A percentile compares a stretch with the other conserved stretches of the same genome.
Evolutionary conservation across 306 rosid species (phyloP).

Genomic region (Malus sieversii): DNA sequence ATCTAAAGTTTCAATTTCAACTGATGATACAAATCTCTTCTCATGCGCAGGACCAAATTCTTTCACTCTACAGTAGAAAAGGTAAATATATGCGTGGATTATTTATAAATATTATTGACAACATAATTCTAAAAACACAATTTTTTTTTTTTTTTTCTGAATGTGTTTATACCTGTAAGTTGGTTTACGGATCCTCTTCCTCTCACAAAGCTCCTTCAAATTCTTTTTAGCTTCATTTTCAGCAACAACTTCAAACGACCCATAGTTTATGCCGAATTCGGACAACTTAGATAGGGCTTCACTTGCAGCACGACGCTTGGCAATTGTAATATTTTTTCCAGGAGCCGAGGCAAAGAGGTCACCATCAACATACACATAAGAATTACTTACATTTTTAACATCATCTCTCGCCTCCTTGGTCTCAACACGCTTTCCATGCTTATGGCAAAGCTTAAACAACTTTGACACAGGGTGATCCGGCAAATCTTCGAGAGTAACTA

Average conservation of each 20-base stretch:
- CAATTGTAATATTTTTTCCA: constrained; percentile 39
- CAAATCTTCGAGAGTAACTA: constrained; percentile 41
- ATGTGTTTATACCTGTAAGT: constrained; percentile 33
- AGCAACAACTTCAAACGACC: not conserved
- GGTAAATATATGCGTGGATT: not conserved
- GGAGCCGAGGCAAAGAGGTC: constrained; percentile 35
- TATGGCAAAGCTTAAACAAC: constrained; percentile 55
- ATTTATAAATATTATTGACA: not conserved
- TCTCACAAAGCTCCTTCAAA: constrained; percentile 36
- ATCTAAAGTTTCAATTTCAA: constrained; percentile 23
- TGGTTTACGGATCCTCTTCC: constrained; percentile 51
- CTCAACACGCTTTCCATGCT: constrained; percentile 45
- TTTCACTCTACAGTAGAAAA: constrained; percentile 33
- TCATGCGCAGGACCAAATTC: constrained; percentile 58
- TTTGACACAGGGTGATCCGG: constrained; percentile 45
- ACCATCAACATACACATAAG: constrained; percentile 47
- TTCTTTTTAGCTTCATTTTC: constrained; percentile 37
- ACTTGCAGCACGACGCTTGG: constrained; percentile 59
- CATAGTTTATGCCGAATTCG: not conserved
- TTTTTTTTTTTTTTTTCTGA: too few species aligned
- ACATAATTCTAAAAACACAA: not conserved
- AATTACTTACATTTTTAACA: constrained; percentile 13
- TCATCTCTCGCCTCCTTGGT: constrained; percentile 12
- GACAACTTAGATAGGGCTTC: constrained; percentile 37
- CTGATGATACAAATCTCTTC: constrained; percentile 38